Base-by-base conservation (phyloP, 306 rosid genomes). In the Cicer yamashitae region DNA sequence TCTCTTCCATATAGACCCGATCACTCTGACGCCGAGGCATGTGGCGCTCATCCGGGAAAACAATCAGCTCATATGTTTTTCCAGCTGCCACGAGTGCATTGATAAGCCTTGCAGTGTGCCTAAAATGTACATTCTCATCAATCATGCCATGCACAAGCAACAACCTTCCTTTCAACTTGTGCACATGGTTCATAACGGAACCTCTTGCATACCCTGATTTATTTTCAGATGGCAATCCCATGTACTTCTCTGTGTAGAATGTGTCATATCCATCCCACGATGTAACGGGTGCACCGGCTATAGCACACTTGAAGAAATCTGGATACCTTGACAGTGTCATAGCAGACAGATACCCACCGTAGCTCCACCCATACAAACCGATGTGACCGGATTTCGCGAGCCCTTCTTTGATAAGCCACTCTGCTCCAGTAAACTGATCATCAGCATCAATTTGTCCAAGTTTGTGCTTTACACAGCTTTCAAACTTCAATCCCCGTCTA, bases 261-360 rank as follows among this genome's bases (percentile, higher is more conserved):
- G 99, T 89, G 83, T 94, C 99, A 20, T 94, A 92, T 12, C 99
- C 97, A 1, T 94, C 99, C 97, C 97, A 94, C 0, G 99, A 87
- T 34, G 99, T 92, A 10, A 89, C 92, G 0, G 99, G 99, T 13
- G 98, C 96, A 4, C 99, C 99, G 0, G 97, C 86, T 41, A 94
- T 81, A 5, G 96, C 96, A 41, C 97, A 90, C 62, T 76, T 81
- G 85, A 89, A 94, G 78, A 86, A 70, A 37, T 87, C 93, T 1
- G 99, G 91, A 83, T 81, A 88, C 76, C 96, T 84, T 34, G 90
- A 89, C 62, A 94, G 82, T 47, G 93, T 52, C 88, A 92, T 88
- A 8, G 96, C 99, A 3, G 99, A 92, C 25, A 94, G 96, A 76
- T 85, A 94, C 45, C 99, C 99, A 1, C 98, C 99, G 2, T 94